Conservation (phyloP, 345 rosid genomes). For the Hibiscus tridactylites region DNA sequence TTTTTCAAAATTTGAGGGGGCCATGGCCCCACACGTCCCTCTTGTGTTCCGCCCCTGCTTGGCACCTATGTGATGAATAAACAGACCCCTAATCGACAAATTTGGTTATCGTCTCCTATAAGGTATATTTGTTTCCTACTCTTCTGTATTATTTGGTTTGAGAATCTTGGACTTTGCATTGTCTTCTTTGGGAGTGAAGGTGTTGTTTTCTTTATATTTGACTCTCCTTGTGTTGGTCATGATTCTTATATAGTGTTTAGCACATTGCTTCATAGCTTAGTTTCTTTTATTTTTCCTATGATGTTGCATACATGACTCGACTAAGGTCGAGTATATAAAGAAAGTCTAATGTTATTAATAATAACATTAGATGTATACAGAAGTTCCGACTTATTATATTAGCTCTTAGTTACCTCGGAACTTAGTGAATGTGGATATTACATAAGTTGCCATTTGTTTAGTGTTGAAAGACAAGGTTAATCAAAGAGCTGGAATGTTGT, state of each 20-base stretch:
- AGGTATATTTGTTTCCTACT: slow-evolving; percentile 33
- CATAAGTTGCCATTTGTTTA: not conserved
- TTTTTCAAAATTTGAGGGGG: no score
- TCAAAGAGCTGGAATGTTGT: not conserved
- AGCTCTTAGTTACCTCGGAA: not conserved
- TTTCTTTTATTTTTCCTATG: not conserved
- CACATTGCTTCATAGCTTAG: not conserved
- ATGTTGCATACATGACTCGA: not conserved
- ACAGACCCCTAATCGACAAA: slow-evolving; percentile 83
- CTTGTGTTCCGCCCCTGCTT: no score
- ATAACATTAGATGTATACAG: no score
- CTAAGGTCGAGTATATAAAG: not conserved
- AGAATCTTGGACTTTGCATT: no score
- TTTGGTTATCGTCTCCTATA: slow-evolving; percentile 85
- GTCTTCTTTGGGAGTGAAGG: no score
- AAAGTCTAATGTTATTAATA: not conserved
- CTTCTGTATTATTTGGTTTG: slow-evolving; percentile 1
- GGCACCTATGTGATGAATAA: slow-evolving; percentile 88
- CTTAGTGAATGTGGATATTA: not conserved
- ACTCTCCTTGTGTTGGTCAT: no score
- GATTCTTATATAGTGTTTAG: no score
- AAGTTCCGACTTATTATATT: no score
- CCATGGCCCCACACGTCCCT: no score
- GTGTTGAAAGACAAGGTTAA: not conserved
- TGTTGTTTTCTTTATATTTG: no score